These are phyloP conservation scores for Coniochaeta sp. DNA, from an alignment of 2,329 filamentous ascomycete genomes.

Conservation along the genomic window DNA sequence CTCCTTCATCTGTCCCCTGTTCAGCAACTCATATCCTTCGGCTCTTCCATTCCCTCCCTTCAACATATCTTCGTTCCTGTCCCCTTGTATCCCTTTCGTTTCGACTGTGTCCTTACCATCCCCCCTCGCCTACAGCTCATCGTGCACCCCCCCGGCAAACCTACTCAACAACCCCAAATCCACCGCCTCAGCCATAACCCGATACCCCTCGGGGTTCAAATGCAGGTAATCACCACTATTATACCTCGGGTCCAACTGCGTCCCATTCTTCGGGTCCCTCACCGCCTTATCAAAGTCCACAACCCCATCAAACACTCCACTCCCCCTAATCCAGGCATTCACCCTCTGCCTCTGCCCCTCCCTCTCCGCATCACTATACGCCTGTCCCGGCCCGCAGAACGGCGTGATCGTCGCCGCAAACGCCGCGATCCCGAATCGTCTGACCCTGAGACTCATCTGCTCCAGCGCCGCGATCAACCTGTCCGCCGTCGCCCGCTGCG, in stretches of 20 bases:
- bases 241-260: conserved; percentile 34
- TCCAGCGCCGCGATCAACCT: conserved; percentile 44
- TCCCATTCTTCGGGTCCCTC: conserved; percentile 37
- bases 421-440: conserved; percentile 42
- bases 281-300: conserved; percentile 54
- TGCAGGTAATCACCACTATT: conserved; percentile 57
- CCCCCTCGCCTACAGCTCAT: conserved; percentile 5
- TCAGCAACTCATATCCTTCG: too few species aligned
- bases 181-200: conserved; percentile 45
- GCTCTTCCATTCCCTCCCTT: too few species aligned
- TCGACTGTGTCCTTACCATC: not conserved
- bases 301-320: conserved; percentile 50
- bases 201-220: conserved; percentile 46
- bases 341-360: conserved; percentile 47
- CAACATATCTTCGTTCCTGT: not conserved
- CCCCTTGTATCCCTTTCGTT: not conserved
- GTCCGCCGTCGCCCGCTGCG: conserved; percentile 38
- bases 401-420: conserved; percentile 48
- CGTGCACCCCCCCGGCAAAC: conserved; percentile 19
- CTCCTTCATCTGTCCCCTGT: not conserved
- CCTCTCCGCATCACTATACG: conserved; percentile 42
- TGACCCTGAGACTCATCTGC: conserved; percentile 47
- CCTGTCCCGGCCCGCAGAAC: conserved; percentile 35
- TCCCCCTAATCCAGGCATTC: conserved; percentile 50
- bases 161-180: conserved; percentile 41